Base-by-base conservation (phyloP, 2,329 filamentous ascomycete species). In the Neocatenulostroma microsporum region DNA sequence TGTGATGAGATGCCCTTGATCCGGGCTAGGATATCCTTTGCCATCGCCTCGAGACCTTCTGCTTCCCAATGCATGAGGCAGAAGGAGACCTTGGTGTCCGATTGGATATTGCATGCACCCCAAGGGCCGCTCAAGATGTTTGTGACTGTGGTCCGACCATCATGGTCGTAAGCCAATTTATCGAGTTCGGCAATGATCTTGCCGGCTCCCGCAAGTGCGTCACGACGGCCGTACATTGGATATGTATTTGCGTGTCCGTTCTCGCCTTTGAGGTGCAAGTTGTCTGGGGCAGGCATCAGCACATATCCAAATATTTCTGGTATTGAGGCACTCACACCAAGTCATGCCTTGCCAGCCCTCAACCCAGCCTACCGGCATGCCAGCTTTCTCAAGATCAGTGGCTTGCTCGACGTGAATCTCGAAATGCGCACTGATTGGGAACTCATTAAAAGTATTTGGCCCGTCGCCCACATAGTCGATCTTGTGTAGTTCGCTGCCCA, bases 211-310 rank as follows among this genome's bases (percentile, higher is more conserved):
- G 56, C 31, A 2, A 58, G 34, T 3, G 48, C 44, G 37, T 58
- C 55, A 23, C 35, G 41, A 3, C 55, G 45, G 9, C 41, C 36
- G 14, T 48, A 30, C 49, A 57, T 54, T 0, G 53, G 49, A 18
- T 54, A 55, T 1, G 52, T 55, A 11, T 54, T 55, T 4, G 61
- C 58, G 35, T 66, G 51, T 41, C 46, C 45, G 26, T 49, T 28
- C 15, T 30, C 39, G 19, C 36, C 35, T 14, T 42, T 17, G 19
- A 42, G 8, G 5, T 34, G n/a, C 30, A 20, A 13, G 10, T 17
- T 21, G 19, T 25, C 17, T 24, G 46, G 41, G 8, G 49, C n/a
- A 2, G 36, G 42, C 5, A 52, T 19, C 7, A 55, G 40, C 4
- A 49, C n/a, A n/a, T n/a, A n/a, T n/a, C n/a, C n/a, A n/a, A n/a